A percentile compares a stretch with the other conserved stretches of the same genome.
Conservation (phyloP, 208 protist species). For the Eutreptiella sp. region DNA sequence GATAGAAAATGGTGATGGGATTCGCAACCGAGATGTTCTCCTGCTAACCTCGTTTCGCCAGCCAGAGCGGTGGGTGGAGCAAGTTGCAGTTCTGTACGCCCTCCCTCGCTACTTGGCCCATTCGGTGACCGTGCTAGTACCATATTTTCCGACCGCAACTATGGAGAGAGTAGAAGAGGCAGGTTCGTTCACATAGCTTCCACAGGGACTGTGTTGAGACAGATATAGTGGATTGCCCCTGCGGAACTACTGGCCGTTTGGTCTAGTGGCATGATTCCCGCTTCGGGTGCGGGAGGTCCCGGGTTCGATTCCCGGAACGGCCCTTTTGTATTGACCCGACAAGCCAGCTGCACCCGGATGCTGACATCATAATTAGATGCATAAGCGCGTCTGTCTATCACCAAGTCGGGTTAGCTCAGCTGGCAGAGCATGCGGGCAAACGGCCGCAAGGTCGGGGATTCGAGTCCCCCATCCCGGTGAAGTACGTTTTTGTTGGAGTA, state of each 20-base stretch:
- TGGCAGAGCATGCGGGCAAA: no score
- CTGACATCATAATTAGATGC: no score
- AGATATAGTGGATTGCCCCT: no score
- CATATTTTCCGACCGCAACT: conserved; percentile 47
- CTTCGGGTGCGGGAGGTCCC: conserved; percentile 71
- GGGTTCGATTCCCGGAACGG: conserved; percentile 69
- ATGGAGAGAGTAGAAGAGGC: conserved; percentile 46
- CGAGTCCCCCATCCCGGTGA: no score
- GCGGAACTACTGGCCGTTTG: conserved; percentile 60
- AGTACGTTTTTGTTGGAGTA: no score
- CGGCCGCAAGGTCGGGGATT: no score
- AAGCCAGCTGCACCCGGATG: no score
- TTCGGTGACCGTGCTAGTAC: conserved; percentile 39
- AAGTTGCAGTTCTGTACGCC: conserved; percentile 33
- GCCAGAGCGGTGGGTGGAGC: not conserved
- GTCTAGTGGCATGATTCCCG: conserved; percentile 75
- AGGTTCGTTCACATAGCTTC: no score
- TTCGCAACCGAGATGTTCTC: not conserved
- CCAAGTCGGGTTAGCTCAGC: no score
- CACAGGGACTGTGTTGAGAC: no score
- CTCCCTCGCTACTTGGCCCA: conserved; percentile 39
- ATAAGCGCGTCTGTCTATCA: no score
- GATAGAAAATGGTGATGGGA: not conserved
- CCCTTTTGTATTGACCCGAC: no score
- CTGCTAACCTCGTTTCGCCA: not conserved